Evolutionary conservation across 2,329 filamentous ascomycete genomes (phyloP).

Genomic region (Onygenales sp.): DNA sequence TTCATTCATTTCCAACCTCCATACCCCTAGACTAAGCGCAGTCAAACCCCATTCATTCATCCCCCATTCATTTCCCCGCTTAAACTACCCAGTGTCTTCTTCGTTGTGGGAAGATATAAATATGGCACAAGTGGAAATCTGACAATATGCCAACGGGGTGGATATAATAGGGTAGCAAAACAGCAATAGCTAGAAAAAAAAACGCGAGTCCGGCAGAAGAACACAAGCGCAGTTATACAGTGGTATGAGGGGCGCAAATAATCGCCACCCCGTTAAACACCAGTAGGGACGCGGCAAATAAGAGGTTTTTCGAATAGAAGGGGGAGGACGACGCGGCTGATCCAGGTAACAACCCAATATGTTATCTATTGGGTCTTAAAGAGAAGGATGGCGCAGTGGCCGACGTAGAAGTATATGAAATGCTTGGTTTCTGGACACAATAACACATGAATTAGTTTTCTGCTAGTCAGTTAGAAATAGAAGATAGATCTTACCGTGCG

Average conservation of each 20-base stretch:
- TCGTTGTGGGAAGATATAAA: too few species aligned
- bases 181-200: too few species aligned
- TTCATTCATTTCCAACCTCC: conserved; percentile 1
- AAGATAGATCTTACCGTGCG: conserved; percentile 60
- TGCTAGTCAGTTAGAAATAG: background rate
- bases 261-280: too few species aligned
- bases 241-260: too few species aligned
- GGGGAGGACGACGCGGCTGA: background rate
- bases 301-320: background rate
- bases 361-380: conserved; percentile 87
- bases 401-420: conserved; percentile 99
- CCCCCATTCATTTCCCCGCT: too few species aligned
- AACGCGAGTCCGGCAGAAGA: too few species aligned
- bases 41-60: background rate
- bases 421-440: conserved; percentile 77
- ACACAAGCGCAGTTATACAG: too few species aligned
- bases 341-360: background rate
- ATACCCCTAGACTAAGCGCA: background rate
- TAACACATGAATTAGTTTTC: background rate
- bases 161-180: too few species aligned
- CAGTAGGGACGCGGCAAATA: background rate
- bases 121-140: too few species aligned
- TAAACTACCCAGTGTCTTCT: too few species aligned
- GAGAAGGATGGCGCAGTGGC: conserved; percentile 92
- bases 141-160: too few species aligned